These are phyloP conservation scores for Macrotyloma uniflorum DNA, from an alignment of 306 rosid genomes.

Conservation along the genomic window DNA sequence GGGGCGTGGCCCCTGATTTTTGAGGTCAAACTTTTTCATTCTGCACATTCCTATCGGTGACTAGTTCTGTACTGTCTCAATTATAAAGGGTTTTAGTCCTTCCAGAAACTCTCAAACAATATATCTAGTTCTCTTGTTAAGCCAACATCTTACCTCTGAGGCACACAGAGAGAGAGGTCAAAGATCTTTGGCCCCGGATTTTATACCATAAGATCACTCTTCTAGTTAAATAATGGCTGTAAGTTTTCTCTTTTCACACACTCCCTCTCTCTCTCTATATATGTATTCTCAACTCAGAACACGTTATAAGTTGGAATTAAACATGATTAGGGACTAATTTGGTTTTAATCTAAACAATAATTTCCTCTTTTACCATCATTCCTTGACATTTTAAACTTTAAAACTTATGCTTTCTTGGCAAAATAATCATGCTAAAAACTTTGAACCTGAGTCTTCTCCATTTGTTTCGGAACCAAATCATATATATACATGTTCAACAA, in stretches of 20 bases:
- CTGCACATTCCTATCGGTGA: background rate
- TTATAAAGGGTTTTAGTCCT: background rate
- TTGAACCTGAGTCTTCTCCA: background rate
- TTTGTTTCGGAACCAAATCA: background rate
- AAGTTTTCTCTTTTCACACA: conserved; percentile 1
- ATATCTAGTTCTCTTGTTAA: background rate
- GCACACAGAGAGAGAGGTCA: background rate
- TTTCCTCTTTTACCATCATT: too few relatives aligned
- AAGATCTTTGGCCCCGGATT: background rate
- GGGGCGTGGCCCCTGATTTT: background rate
- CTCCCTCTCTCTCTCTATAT: too few relatives aligned
- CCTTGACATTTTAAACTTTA: too few relatives aligned
- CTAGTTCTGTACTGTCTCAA: background rate
- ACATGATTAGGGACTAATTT: too few relatives aligned
- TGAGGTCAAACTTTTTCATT: background rate
- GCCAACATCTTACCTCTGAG: conserved; percentile 1
- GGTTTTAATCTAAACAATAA: too few relatives aligned
- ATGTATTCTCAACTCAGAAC: too few relatives aligned
- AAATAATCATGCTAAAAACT: background rate
- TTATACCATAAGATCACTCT: background rate
- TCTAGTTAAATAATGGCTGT: conserved; percentile 28
- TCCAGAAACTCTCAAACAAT: conserved; percentile 9
- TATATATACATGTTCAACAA: background rate
- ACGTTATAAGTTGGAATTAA: too few relatives aligned
- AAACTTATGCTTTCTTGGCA: background rate